Percentiles rank a stretch among this genome's conserved stretches.
Conservation (phyloP, 2,329 filamentous ascomycete species). For the Pseudonectria buxi region DNA sequence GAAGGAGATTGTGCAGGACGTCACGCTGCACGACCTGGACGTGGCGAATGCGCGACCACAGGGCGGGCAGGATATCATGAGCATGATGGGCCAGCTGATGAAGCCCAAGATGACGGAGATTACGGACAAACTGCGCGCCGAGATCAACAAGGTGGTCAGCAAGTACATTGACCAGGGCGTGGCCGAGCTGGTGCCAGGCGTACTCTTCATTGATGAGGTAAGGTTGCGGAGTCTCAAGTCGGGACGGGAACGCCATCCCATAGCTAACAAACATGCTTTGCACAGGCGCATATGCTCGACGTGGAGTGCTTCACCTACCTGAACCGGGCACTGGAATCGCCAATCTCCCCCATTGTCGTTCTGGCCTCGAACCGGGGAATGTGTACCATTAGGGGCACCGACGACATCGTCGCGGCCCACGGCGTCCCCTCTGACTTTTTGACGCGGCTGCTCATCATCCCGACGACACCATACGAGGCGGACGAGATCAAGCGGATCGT, state of each 20-base stretch:
- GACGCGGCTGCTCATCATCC: conserved; percentile 88
- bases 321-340: conserved; percentile 92
- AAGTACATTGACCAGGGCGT: conserved; percentile 98
- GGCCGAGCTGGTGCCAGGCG: conserved; percentile 93
- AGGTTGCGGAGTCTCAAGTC: conserved; percentile 14
- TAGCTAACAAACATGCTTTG: conserved; percentile 16
- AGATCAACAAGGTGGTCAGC: conserved; percentile 99
- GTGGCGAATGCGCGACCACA: conserved; percentile 92
- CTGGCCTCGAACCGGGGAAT: conserved; percentile 94
- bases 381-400: conserved; percentile 83
- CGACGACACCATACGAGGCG: conserved; percentile 80
- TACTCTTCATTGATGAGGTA: conserved; percentile 98
- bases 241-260: conserved; percentile 9
- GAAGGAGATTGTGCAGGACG: conserved; percentile 99
- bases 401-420: conserved; percentile 77
- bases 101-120: conserved; percentile 99
- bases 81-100: conserved; percentile 99
- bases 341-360: conserved; percentile 93
- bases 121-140: conserved; percentile 87
- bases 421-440: conserved; percentile 92
- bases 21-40: conserved; percentile 93
- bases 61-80: conserved; percentile 98
- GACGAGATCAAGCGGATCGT: conserved; percentile 93
- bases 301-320: conserved; percentile 99
- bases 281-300: conserved; percentile 96